A percentile compares a stretch with the other conserved stretches of the same genome.
Conservation (phyloP, 495 filamentous ascomycete species). For the Hyaloscypha finlandica region DNA sequence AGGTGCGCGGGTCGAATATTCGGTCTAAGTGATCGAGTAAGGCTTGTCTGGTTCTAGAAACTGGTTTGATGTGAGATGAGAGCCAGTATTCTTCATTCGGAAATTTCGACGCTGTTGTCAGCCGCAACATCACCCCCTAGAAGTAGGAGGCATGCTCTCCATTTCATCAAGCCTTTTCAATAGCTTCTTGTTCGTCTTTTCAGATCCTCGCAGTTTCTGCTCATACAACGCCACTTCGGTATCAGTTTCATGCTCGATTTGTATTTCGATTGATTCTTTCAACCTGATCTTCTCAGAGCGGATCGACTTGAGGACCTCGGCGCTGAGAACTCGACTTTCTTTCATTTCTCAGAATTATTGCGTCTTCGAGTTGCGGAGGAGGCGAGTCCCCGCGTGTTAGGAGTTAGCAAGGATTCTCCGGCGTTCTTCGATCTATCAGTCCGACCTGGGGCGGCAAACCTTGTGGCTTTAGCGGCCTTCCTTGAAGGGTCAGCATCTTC, state of each 20-base stretch:
- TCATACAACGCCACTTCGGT: not conserved
- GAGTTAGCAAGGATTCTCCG: not conserved
- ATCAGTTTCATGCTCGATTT: not conserved
- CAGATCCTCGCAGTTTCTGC: not conserved
- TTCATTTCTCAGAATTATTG: not conserved
- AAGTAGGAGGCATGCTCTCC: not conserved
- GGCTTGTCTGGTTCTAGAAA: no score
- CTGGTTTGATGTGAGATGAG: not conserved
- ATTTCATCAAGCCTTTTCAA: not conserved
- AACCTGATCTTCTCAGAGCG: not conserved
- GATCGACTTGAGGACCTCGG: not conserved
- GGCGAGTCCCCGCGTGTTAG: not conserved
- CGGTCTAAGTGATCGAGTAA: no score
- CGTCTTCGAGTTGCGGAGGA: not conserved
- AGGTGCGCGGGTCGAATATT: no score
- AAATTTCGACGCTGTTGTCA: not conserved
- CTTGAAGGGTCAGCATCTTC: not conserved
- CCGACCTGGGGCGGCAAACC: not conserved
- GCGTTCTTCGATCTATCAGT: not conserved
- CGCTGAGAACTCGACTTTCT: not conserved
- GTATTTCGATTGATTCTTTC: not conserved
- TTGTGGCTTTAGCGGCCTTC: not conserved
- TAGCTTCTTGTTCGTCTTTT: not conserved
- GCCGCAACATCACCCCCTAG: not conserved
- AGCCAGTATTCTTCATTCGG: not conserved